A percentile compares a stretch with the other conserved stretches of the same genome.
These are phyloP conservation scores for Saturnispora quitensis DNA, from an alignment of 805 yeast genomes.

Conservation along the genomic window DNA sequence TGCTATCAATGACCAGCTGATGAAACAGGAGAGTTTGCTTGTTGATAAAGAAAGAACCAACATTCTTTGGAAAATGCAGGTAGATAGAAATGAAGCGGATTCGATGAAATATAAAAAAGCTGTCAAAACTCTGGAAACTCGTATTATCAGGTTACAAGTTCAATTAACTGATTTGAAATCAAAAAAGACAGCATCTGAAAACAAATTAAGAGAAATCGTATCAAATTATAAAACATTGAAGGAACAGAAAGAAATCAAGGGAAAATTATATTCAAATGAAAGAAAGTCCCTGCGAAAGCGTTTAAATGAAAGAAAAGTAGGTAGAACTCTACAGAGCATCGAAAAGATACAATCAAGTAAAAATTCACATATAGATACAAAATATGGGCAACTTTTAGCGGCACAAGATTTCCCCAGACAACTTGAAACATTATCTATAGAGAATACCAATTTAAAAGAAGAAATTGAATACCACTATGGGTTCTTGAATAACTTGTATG, in stretches of 20 bases:
- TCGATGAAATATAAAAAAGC: not conserved
- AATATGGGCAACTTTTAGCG: not conserved
- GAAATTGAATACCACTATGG: slow-evolving; percentile 5
- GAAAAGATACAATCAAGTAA: not conserved
- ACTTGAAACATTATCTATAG: not conserved
- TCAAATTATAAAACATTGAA: slow-evolving; percentile 11
- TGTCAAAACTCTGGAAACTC: slow-evolving; percentile 12
- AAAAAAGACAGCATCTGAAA: slow-evolving; percentile 11
- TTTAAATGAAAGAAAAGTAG: slow-evolving; percentile 4
- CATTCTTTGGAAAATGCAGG: not conserved
- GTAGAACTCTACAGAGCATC: not conserved
- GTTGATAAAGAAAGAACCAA: not conserved
- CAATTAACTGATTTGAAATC: slow-evolving; percentile 9
- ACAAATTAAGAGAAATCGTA: slow-evolving; percentile 17
- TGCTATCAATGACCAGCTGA: not conserved
- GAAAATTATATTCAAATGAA: slow-evolving; percentile 16
- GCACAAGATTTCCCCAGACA: not conserved
- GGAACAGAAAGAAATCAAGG: not conserved
- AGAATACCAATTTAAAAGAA: slow-evolving; percentile 9
- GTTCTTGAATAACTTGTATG: slow-evolving; percentile 9
- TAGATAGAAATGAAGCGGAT: not conserved
- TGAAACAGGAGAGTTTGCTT: not conserved
- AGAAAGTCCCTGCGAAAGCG: slow-evolving; percentile 5
- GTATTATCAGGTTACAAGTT: slow-evolving; percentile 13
- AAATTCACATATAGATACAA: not conserved